These are phyloP conservation scores for Oidiodendron maius DNA, from an alignment of 495 filamentous ascomycete species.

Conservation along the genomic window DNA sequence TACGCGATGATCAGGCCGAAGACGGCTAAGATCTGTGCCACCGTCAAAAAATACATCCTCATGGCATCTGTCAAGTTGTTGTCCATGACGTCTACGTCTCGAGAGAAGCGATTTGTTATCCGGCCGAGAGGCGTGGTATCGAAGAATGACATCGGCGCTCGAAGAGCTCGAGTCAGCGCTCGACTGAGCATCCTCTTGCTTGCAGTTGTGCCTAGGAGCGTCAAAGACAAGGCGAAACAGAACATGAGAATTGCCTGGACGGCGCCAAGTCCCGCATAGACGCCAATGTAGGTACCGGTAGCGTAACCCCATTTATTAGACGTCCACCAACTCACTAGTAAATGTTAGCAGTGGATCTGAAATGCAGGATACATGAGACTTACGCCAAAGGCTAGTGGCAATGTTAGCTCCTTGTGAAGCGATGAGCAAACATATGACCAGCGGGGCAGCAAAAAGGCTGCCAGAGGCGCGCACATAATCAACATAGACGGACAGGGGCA, in stretches of 20 bases:
- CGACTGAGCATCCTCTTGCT: conserved; percentile 76
- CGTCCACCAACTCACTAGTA: conserved; percentile 2
- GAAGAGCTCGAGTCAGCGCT: conserved; percentile 75
- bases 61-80: conserved; percentile 86
- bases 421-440: conserved; percentile 60
- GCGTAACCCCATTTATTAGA: conserved; percentile 58
- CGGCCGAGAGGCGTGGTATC: conserved; percentile 95
- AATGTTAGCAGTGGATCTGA: neutral
- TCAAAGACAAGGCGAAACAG: conserved; percentile 52
- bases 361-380: conserved; percentile 4
- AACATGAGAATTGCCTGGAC: conserved; percentile 76
- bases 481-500: conserved; percentile 76
- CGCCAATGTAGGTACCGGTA: conserved; percentile 72
- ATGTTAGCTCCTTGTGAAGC: conserved; percentile 79
- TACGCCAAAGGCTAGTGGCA: conserved; percentile 73
- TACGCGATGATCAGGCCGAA: conserved; percentile 86
- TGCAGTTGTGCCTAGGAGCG: conserved; percentile 72
- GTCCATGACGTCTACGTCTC: conserved; percentile 94
- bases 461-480: conserved; percentile 80
- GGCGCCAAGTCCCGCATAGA: conserved; percentile 74
- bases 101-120: conserved; percentile 94
- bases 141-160: conserved; percentile 96
- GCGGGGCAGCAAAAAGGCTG: conserved; percentile 58
- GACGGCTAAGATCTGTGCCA: conserved; percentile 71
- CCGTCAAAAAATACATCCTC: conserved; percentile 85